Conservation (phyloP, 2,329 filamentous ascomycete species). For the Akanthomyces dipterigenus region DNA sequence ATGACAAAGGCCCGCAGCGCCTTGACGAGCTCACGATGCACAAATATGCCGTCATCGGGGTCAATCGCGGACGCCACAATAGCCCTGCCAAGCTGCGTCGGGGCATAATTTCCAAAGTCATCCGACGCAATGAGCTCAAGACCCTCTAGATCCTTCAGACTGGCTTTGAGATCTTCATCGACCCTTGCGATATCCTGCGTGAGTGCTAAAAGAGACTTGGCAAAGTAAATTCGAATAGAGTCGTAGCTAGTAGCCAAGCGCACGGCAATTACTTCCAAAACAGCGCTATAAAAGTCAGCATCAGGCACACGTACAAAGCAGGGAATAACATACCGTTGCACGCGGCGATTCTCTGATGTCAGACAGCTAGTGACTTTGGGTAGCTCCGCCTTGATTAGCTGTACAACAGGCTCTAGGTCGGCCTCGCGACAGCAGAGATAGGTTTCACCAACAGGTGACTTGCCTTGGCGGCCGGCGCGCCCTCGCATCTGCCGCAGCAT, state of each 20-base stretch:
- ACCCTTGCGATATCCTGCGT: slow-evolving; percentile 45
- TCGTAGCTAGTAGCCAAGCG: slow-evolving; percentile 59
- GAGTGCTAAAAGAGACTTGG: slow-evolving; percentile 58
- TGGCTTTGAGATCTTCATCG: slow-evolving; percentile 47
- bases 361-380: slow-evolving; percentile 64
- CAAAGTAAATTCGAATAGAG: slow-evolving; percentile 61
- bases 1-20: slow-evolving; percentile 69
- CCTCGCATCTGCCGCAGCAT: slow-evolving; percentile 80
- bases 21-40: slow-evolving; percentile 60
- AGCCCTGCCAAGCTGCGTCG: slow-evolving; percentile 62
- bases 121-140: slow-evolving; percentile 49
- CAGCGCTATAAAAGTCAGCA: slow-evolving; percentile 42
- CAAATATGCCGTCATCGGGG: slow-evolving; percentile 68
- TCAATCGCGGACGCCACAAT: slow-evolving; percentile 67
- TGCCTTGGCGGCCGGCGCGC: slow-evolving; percentile 70
- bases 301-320: background rate
- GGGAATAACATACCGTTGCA: slow-evolving; percentile 49
- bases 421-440: slow-evolving; percentile 65
- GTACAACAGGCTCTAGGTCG: slow-evolving; percentile 63
- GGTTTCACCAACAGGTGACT: slow-evolving; percentile 70
- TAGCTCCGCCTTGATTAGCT: slow-evolving; percentile 65
- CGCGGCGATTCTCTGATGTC: slow-evolving; percentile 57
- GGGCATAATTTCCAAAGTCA: slow-evolving; percentile 44
- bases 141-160: slow-evolving; percentile 50
- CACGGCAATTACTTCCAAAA: slow-evolving; percentile 65